These are phyloP conservation scores for Amphirosellinia nigrospora DNA, from an alignment of 495 filamentous ascomycete species.

Conservation along the genomic window DNA sequence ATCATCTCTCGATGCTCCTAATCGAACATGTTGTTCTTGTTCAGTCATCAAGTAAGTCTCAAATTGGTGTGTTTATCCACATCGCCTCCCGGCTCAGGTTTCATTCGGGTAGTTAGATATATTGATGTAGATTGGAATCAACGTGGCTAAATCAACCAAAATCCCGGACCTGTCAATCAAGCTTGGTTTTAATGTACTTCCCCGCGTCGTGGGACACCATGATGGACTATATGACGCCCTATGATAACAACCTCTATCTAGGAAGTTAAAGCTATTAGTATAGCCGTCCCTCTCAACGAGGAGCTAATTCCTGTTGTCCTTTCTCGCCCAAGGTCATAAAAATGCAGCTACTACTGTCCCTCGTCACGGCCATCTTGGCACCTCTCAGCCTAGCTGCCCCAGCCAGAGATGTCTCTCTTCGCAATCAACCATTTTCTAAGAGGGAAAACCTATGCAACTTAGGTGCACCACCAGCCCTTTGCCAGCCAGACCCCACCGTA, in stretches of 20 bases:
- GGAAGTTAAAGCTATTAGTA: conserved; percentile 3
- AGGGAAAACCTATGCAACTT: conserved; percentile 53
- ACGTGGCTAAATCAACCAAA: conserved; percentile 36
- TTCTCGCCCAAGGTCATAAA: conserved; percentile 6
- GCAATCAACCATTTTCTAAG: conserved; percentile 34
- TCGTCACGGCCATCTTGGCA: conserved; percentile 41
- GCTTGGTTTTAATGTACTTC: conserved; percentile 29
- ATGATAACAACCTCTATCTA: not conserved
- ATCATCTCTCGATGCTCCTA: not conserved
- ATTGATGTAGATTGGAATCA: conserved; percentile 33
- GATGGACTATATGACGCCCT: conserved; percentile 4
- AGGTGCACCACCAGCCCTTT: conserved; percentile 46
- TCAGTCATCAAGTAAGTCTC: conserved; percentile 8
- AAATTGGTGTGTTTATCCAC: conserved; percentile 21
- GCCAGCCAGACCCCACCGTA: conserved; percentile 45
- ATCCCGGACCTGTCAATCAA: conserved; percentile 18
- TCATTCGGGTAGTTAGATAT: conserved; percentile 35
- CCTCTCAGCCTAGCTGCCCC: conserved; percentile 42
- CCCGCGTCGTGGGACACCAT: conserved; percentile 30
- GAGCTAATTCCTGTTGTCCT: conserved; percentile 25
- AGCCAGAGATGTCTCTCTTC: conserved; percentile 19
- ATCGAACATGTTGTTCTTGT: conserved; percentile 3
- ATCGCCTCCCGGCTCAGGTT: conserved; percentile 31
- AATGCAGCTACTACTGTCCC: conserved; percentile 43
- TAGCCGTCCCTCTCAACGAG: not conserved